Conservation (phyloP, 768 basidiomycete species). For the Epithele typhae region DNA sequence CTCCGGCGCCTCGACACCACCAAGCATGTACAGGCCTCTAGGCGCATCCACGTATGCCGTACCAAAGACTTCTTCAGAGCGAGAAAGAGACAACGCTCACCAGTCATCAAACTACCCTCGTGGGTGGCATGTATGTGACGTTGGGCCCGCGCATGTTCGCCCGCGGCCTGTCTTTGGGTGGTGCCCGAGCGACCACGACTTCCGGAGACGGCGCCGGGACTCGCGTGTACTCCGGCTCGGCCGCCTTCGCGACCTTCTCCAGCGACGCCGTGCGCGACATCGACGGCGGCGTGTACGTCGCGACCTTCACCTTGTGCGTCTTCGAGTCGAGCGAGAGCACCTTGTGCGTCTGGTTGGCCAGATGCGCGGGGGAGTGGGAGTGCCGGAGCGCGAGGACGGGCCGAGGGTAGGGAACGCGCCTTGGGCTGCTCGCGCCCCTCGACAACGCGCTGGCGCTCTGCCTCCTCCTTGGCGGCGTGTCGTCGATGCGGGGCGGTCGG, state of each 20-base stretch:
- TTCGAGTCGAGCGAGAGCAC: conserved; percentile 55
- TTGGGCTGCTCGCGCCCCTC: conserved; percentile 46
- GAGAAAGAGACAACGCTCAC: too few relatives aligned
- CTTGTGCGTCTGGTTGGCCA: conserved; percentile 43
- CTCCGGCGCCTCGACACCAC: too few relatives aligned
- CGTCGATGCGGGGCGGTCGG: conserved; percentile 35
- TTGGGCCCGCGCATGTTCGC: conserved; percentile 12
- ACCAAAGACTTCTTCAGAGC: too few relatives aligned
- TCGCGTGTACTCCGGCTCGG: conserved; percentile 34
- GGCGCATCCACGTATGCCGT: too few relatives aligned
- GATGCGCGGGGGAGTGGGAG: conserved; percentile 14
- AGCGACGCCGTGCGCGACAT: conserved; percentile 34
- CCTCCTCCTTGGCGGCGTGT: conserved; percentile 42
- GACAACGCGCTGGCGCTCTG: conserved; percentile 40
- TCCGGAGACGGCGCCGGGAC: conserved; percentile 35
- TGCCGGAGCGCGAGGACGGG: conserved; percentile 8
- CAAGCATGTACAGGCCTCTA: too few relatives aligned
- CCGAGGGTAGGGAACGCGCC: conserved; percentile 65
- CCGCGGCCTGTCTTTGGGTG: conserved; percentile 13
- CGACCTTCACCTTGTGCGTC: conserved; percentile 47
- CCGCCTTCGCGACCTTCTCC: conserved; percentile 21
- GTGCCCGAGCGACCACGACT: conserved; percentile 22
- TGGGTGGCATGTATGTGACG: conserved; percentile 17
- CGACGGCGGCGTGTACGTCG: conserved; percentile 40
- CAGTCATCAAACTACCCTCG: too few relatives aligned